These are phyloP conservation scores for Tylopilus vinaceipallidus DNA, from an alignment of 768 basidiomycete genomes.

Conservation along the genomic window DNA sequence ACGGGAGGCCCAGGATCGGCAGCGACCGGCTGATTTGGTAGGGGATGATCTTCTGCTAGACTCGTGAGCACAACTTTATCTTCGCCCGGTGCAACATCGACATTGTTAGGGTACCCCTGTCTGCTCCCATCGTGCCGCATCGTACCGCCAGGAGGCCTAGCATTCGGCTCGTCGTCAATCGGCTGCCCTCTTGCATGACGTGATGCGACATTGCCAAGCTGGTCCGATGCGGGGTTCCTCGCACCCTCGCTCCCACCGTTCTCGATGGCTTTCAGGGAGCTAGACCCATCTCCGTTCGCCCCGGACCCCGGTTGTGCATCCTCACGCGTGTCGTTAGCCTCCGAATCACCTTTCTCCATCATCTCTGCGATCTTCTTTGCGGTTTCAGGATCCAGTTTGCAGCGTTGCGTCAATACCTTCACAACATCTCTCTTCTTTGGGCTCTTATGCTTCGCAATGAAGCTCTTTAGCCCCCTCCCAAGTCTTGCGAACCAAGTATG, in stretches of 20 bases:
- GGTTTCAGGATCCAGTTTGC: slow-evolving; percentile 25
- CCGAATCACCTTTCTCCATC: slow-evolving; percentile 17
- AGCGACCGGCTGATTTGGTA: too few species aligned
- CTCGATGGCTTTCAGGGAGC: background rate
- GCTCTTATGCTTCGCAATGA: slow-evolving; percentile 13
- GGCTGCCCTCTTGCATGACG: too few species aligned
- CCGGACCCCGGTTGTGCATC: background rate
- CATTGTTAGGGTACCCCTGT: too few species aligned
- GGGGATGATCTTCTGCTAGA: too few species aligned
- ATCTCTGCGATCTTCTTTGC: slow-evolving; percentile 23
- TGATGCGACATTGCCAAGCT: too few species aligned
- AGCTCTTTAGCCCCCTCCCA: slow-evolving; percentile 7
- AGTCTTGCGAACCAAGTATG: slow-evolving; percentile 18
- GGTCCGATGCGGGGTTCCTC: too few species aligned
- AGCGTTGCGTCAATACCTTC: slow-evolving; percentile 21
- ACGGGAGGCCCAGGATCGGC: too few species aligned
- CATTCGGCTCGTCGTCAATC: too few species aligned
- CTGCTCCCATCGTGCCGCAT: too few species aligned
- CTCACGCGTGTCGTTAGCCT: background rate
- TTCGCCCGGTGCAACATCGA: too few species aligned
- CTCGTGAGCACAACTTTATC: too few species aligned
- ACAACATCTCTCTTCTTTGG: slow-evolving; percentile 20
- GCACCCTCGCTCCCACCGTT: background rate
- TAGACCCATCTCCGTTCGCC: background rate
- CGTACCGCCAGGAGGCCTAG: background rate